Evolutionary conservation across 73 alveolate genomes (phyloP).

Genomic region (Tetrahymena elliotti): DNA sequence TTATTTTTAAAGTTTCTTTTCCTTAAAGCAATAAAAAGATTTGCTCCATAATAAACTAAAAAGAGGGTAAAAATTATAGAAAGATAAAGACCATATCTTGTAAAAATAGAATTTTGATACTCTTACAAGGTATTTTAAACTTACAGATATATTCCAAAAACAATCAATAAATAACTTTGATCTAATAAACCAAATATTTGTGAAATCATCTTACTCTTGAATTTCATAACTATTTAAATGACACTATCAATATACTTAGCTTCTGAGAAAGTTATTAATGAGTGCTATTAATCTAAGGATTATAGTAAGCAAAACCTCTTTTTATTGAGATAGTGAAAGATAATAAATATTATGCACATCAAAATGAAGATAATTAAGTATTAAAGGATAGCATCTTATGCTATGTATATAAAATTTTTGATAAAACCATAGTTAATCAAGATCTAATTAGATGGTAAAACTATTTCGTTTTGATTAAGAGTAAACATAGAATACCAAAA

Average conservation of each 20-base stretch:
- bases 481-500: neutral
- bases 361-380: neutral
- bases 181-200: neutral
- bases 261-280: neutral
- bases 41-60: neutral
- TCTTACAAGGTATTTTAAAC: neutral
- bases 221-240: neutral
- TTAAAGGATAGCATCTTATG: neutral
- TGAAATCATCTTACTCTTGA: neutral
- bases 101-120: neutral
- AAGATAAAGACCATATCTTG: neutral
- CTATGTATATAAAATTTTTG: neutral
- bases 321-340: neutral
- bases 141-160: neutral
- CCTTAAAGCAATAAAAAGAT: neutral
- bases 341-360: neutral
- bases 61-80: neutral
- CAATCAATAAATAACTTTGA: neutral
- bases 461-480: neutral
- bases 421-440: neutral
- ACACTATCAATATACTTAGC: neutral
- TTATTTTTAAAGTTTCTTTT: neutral
- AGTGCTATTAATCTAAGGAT: neutral
- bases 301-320: neutral
- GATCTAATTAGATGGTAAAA: neutral